Base-by-base conservation (phyloP, 2,329 filamentous ascomycete species). In the Chaetomiaceae sp. region DNA sequence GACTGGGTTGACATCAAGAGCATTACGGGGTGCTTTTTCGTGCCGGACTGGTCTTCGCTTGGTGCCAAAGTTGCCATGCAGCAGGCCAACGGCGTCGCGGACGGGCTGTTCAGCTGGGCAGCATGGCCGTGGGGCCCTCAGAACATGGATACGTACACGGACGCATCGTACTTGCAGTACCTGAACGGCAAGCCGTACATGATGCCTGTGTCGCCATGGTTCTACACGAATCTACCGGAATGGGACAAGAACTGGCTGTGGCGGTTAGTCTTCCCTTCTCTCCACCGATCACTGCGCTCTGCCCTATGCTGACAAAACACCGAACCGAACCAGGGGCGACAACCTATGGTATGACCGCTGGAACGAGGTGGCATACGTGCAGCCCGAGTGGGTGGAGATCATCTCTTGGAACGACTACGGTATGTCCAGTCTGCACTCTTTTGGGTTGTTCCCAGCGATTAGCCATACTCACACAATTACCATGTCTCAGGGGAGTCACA, bases 201-300 rank as follows among this genome's bases (percentile, higher is more conserved):
- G 70, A 76, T 76, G 72, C 68, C 73, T 2, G 70, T 77, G 14
- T 72, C 72, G 1, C 75, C 76, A 0, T 79, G 75, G 76, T 80
- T 79, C 61, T 80, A 73, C 60, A 80, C 79, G 39, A 75, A 79
- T 48, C 63, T 81, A 9, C 72, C 75, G 0, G 65, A 66, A 6
- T 81, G 70, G 54, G 61, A 65, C 34, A 83, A 83, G 63, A 79
- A 81, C 57, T 84, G 79, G 78, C 65, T 81, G 6, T 84, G 76
- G 68, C 69, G 71, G n/a, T n/a, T n/a, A n/a, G n/a, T n/a, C n/a
- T n/a, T n/a, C n/a, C n/a, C n/a, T n/a, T n/a, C n/a, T n/a, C n/a
- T n/a, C n/a, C n/a, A n/a, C n/a, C n/a, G n/a, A n/a, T n/a, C n/a
- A n/a, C n/a, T n/a, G n/a, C n/a, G n/a, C n/a, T n/a, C n/a, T n/a